Evolutionary conservation across 768 basidiomycete genomes (phyloP), one percentile per base, ranked within the genome.

Genomic region (Pleurotus ostreatus): DNA sequence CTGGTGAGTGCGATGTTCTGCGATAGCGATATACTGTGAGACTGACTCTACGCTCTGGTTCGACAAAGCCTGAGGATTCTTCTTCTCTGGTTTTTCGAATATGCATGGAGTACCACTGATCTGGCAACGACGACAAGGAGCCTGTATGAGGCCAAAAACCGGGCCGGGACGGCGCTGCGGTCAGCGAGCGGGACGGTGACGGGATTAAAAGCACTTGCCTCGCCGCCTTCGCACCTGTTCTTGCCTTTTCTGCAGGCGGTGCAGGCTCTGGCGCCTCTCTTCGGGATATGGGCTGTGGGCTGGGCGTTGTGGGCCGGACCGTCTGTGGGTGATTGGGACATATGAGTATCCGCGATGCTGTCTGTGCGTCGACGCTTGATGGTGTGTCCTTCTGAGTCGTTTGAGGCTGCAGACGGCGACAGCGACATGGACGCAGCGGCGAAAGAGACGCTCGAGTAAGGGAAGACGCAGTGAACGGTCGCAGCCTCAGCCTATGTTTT

Each of bases 221-320:
- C 91, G 82, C 92, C 92, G 72, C 92, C 91, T 75, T 94, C 92
- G 68, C 92, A 94, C 69, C 92, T 79, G 77, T 94, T 94, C 78
- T 94, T 94, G 57, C 92, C 92, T 64, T 91, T 92, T 68, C 92
- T 84, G 72, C 92, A 94, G 60, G 87, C 84, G 13, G 91, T 92
- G 69, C 92, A 94, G 55, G 92, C 92, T 60, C 90, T 78, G 55
- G 90, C 89, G n/a, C 92, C 92, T 64, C 91, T 80, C 79, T 93
- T 94, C 44, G 91, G 89, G 62, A 92, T 88, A 70, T 92, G 88
- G n/a, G 76, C 66, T 26, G 76, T 26, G 55, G 70, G 56, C 56
- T 72, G 77, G 57, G 62, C 62, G 34, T 53, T 45, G 45, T 68
- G 66, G 61, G 59, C 67, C 53, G 64, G 63, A 39, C 64, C 68